Evolutionary conservation across 139 green algal species (phyloP).

Genomic region (Auxenochlorella pyrenoidosa): DNA sequence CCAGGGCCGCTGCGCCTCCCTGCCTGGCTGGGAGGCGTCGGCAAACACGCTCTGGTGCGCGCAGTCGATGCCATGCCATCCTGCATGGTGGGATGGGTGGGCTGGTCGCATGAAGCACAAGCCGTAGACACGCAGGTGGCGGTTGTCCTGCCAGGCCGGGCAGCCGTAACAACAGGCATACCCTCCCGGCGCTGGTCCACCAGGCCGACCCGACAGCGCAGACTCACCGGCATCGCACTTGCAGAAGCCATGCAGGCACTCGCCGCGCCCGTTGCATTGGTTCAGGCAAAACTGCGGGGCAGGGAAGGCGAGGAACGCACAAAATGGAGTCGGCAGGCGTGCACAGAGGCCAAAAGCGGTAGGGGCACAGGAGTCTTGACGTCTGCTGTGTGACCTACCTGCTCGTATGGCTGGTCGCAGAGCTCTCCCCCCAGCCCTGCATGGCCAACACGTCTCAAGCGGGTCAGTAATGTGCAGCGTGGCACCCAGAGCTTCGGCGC

Average conservation of each 20-base stretch:
- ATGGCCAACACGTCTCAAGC: background rate
- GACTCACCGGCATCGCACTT: constrained; percentile 49
- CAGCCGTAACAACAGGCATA: too few species aligned
- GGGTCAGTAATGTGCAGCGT: too few species aligned
- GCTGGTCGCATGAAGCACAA: too few species aligned
- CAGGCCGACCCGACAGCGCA: too few species aligned
- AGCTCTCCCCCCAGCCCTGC: background rate
- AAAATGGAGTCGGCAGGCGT: too few species aligned
- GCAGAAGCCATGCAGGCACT: constrained; percentile 67
- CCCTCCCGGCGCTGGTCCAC: too few species aligned
- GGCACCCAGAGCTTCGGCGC: too few species aligned
- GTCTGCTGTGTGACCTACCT: background rate
- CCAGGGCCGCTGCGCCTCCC: constrained; percentile 17
- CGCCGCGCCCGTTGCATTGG: constrained; percentile 63
- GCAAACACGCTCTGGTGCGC: constrained; percentile 30
- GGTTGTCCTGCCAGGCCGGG: too few species aligned
- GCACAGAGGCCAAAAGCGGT: too few species aligned
- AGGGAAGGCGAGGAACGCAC: background rate
- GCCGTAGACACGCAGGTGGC: too few species aligned
- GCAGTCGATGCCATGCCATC: constrained; percentile 65
- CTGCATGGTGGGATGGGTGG: background rate
- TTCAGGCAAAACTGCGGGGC: constrained; percentile 57
- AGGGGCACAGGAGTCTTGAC: too few species aligned
- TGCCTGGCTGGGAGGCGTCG: background rate
- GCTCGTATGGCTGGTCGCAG: background rate